Conservation (phyloP, 2,329 filamentous ascomycete genomes). For the Aureobasidium melanogenum region DNA sequence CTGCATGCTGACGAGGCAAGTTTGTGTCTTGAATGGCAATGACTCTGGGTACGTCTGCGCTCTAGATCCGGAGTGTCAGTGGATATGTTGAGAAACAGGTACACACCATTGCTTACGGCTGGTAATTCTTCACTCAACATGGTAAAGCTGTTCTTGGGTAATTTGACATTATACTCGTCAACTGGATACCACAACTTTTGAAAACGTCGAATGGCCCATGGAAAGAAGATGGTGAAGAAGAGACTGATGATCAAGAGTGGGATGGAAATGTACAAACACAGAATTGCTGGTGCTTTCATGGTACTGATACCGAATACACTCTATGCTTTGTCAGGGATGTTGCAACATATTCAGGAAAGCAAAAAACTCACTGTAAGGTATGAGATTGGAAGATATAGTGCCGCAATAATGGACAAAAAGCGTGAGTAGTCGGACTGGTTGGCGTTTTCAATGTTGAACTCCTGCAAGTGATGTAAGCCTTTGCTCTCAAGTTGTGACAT, state of each 20-base stretch:
- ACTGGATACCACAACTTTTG: constrained; percentile 22
- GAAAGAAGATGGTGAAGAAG: constrained; percentile 22
- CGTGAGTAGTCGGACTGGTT: constrained; percentile 26
- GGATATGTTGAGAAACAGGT: background rate
- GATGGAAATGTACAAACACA: constrained; percentile 26
- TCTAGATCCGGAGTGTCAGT: background rate
- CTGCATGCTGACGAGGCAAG: background rate
- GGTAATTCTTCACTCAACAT: constrained; percentile 28
- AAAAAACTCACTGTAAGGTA: constrained; percentile 20
- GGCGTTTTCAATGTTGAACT: constrained; percentile 31
- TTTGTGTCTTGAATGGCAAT: background rate
- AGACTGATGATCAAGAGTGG: constrained; percentile 24
- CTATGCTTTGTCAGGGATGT: background rate
- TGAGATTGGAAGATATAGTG: constrained; percentile 28
- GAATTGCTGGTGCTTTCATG: constrained; percentile 23
- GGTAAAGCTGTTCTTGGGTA: constrained; percentile 24
- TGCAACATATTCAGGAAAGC: too few relatives aligned
- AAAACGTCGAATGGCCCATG: constrained; percentile 19
- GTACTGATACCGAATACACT: constrained; percentile 29
- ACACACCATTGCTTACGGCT: constrained; percentile 13
- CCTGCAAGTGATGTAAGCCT: constrained; percentile 12
- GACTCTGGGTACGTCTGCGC: constrained; percentile 16
- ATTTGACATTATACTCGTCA: constrained; percentile 18
- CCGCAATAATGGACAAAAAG: constrained; percentile 27
- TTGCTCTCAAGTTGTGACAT: background rate